Evolutionary conservation across 345 rosid genomes (phyloP), one percentile per base, ranked within the genome.

Genomic region (Populus alba): DNA sequence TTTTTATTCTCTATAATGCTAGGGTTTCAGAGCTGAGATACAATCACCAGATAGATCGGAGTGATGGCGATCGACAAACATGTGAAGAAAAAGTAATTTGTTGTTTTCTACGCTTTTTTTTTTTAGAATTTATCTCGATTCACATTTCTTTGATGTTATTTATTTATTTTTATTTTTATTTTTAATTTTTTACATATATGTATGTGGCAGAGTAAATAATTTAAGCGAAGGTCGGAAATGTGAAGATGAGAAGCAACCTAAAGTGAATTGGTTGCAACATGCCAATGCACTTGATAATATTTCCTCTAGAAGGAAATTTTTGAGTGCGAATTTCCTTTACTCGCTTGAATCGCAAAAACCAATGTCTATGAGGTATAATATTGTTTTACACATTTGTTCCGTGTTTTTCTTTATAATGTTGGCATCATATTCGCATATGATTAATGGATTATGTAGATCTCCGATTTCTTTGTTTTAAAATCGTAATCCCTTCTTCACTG

Each of bases 191-290:
- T 70, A 59, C 29, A 35, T 76, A 49, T 74, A 25, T 75, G 67
- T 25, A 62, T 80, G 70, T 57, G 68, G 83, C 88, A 90, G 91
- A 77, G 59, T 57, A 76, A 84, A 75, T 83, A 79, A 74, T 80
- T 80, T 75, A 23, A 75, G 74, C 75, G 87, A 85, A 79, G 87
- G 79, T 80, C 73, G 74, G 82, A 84, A 83, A 80, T 66, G 77
- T 43, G 78, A 73, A 4, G 53, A 47, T 47, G 87, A 73, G 68
- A 85, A 81, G 62, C 84, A 83, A 53, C 98, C 97, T 72, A 90
- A 84, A 51, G 85, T 86, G 29, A 96, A 96, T 86, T 92, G 95
- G 98, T 85, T 79, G 61, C 91, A 87, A 69, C 98, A 95, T 83
- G 89, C 76, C 59, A 79, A 78, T 27, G 89, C 83, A 23, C 87